Evolutionary conservation across 176 grass and related monocot species (phyloP), one percentile per base, ranked within the genome.

Genomic region (Metroxylon sagu): DNA sequence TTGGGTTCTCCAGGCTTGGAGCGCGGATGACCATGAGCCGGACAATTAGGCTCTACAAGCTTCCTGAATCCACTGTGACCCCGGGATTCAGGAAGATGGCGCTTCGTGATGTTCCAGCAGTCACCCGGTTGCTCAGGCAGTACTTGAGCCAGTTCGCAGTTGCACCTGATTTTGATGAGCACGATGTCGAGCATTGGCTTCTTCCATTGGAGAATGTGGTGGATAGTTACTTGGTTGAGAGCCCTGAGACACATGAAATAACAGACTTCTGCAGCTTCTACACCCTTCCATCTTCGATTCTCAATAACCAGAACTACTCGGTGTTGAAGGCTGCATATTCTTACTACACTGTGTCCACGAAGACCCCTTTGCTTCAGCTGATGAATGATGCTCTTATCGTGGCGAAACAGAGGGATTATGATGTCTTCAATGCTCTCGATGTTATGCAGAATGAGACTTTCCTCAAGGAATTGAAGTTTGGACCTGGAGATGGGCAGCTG

Each of bases 231-330:
- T 74, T 98, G 25, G 94, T 98, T 2, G 94, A 98, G 73, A 93
- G 88, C 74, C 94, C 88, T 49, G 85, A 98, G 63, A 98, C 88
- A 0, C 94, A 98, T 53, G 94, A 98, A 56, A 69, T 98, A 60
- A 98, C 94, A 0, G 94, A 98, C 76, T 98, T 98, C 78, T 93
- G 88, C 69, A 98, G 94, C 82, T 98, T 98, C 25, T 98, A 98
- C 76, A 71, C 94, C 0, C 79, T 98, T 55, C 94, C 94, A 16
- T 93, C 87, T 2, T 89, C 94, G 0, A 77, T 98, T 53, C 77
- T 98, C 17, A 93, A 98, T 73, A 93, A 98, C 84, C 83, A 78
- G n/a, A 92, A 74, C 65, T 93, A 98, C 52, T 52, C 78, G 3
- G 68, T 71, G 0, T 81, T 98, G 60, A 98, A 98, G 74, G 94